Conservation (phyloP, 805 yeast species). For the Zygosaccharomyces siamensis region DNA sequence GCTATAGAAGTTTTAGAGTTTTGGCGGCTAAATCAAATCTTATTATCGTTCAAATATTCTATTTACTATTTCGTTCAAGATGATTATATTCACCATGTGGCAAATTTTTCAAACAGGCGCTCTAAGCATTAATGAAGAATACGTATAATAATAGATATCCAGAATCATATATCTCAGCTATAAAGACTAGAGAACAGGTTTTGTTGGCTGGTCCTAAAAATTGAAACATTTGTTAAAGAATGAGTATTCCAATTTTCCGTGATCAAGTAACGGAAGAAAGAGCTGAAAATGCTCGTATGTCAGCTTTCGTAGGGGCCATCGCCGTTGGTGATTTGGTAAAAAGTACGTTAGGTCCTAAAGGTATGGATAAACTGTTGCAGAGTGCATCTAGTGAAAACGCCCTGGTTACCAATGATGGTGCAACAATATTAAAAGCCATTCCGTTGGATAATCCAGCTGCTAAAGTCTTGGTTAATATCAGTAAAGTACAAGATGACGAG, state of each 20-base stretch:
- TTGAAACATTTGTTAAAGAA: slow-evolving; percentile 1
- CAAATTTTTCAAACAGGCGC: slow-evolving; percentile 7
- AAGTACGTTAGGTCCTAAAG: slow-evolving; percentile 94
- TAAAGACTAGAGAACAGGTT: neutral
- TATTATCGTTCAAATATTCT: neutral
- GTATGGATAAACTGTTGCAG: slow-evolving; percentile 94
- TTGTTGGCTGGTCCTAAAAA: neutral
- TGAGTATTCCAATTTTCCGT: slow-evolving; percentile 83
- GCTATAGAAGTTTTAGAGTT: no score
- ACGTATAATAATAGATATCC: neutral
- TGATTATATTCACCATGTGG: slow-evolving; percentile 2
- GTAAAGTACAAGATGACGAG: slow-evolving; percentile 96
- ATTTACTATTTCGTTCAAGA: neutral
- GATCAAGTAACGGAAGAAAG: slow-evolving; percentile 97
- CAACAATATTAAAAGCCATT: slow-evolving; percentile 88
- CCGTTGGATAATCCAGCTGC: slow-evolving; percentile 98
- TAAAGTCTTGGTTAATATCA: slow-evolving; percentile 86
- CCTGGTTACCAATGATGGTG: slow-evolving; percentile 95
- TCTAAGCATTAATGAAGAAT: neutral
- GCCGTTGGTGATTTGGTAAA: slow-evolving; percentile 98
- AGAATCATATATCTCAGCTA: neutral
- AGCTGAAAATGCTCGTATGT: slow-evolving; percentile 95
- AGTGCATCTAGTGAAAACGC: slow-evolving; percentile 75
- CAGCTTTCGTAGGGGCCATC: slow-evolving; percentile 97
- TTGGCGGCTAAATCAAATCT: neutral